Conservation (phyloP, 768 basidiomycete genomes). For the Trametes villosa region DNA sequence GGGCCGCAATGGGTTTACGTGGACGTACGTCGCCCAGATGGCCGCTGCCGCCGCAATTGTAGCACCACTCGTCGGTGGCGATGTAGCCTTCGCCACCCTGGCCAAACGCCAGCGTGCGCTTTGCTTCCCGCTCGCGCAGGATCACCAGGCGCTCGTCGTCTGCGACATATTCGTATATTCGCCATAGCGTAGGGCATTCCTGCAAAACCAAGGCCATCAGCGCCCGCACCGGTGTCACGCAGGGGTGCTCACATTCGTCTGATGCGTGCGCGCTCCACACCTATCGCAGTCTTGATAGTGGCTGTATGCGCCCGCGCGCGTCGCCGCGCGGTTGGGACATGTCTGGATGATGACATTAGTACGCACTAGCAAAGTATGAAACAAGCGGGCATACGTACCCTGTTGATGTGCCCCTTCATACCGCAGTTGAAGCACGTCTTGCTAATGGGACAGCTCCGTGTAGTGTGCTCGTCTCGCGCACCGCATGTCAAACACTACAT, state of each 20-base stretch:
- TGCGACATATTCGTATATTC: constrained; percentile 73
- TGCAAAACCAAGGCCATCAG: constrained; percentile 39
- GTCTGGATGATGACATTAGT: constrained; percentile 43
- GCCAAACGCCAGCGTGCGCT: constrained; percentile 55
- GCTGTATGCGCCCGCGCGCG: constrained; percentile 32
- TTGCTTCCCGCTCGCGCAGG: constrained; percentile 52
- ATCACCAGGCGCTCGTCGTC: constrained; percentile 53
- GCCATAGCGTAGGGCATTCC: constrained; percentile 87
- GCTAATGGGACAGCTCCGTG: constrained; percentile 77
- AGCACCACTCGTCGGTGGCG: constrained; percentile 76
- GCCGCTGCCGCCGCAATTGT: constrained; percentile 73
- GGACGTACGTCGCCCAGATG: constrained; percentile 71
- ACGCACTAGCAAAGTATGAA: neutral
- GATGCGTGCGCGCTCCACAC: constrained; percentile 68
- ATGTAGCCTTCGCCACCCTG: constrained; percentile 82
- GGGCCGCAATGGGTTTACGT: neutral
- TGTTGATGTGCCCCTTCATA: constrained; percentile 82
- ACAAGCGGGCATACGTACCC: constrained; percentile 44
- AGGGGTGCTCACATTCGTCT: constrained; percentile 58
- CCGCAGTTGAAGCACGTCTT: constrained; percentile 82
- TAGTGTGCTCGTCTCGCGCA: constrained; percentile 76
- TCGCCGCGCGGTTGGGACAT: constrained; percentile 66
- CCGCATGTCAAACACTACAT: constrained; percentile 80
- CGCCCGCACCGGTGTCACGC: too few species aligned
- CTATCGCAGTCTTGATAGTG: constrained; percentile 61